Evolutionary conservation across 1,284 basidiomycete species (phyloP).

Genomic region (Lignosus rhinocerotis): DNA sequence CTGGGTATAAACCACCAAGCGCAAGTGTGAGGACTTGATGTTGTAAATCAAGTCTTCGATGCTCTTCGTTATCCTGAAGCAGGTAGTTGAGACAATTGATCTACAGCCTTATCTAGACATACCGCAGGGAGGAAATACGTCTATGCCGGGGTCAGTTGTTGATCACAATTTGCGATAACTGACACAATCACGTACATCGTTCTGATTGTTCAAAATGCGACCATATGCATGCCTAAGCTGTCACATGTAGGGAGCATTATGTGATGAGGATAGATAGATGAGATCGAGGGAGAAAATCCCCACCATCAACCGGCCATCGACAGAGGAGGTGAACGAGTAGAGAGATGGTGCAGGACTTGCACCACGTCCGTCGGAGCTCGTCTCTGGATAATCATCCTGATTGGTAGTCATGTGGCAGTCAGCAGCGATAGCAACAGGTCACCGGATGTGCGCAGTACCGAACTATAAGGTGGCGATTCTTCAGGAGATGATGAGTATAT

Average conservation of each 20-base stretch:
- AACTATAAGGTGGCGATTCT: slow-evolving; percentile 9
- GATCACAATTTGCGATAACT: background rate
- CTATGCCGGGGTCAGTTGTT: slow-evolving; percentile 19
- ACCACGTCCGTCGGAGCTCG: slow-evolving; percentile 20
- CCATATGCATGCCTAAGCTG: slow-evolving; percentile 36
- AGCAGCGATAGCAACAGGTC: slow-evolving; percentile 1
- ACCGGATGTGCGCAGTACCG: slow-evolving; percentile 12
- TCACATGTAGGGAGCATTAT: background rate
- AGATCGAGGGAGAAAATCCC: background rate
- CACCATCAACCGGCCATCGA: slow-evolving; percentile 34
- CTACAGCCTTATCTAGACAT: slow-evolving; percentile 5
- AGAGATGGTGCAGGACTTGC: slow-evolving; percentile 35
- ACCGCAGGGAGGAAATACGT: slow-evolving; percentile 35
- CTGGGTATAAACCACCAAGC: slow-evolving; percentile 33
- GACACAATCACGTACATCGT: slow-evolving; percentile 29
- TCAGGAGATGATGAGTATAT: slow-evolving; percentile 17
- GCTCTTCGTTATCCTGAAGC: slow-evolving; percentile 36
- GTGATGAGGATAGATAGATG: background rate
- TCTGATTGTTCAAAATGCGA: slow-evolving; percentile 35
- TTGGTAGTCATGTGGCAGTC: slow-evolving; percentile 13
- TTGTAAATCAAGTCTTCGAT: slow-evolving; percentile 37
- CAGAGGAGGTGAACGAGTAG: slow-evolving; percentile 36
- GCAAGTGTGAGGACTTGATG: slow-evolving; percentile 35
- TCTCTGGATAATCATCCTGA: slow-evolving; percentile 13
- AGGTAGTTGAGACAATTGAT: background rate